A percentile compares a stretch with the other conserved stretches of the same genome.
phyloP scores from a whole-genome alignment of 2,329 filamentous ascomycete species.

The Trichophyton benhamiae region DNA sequence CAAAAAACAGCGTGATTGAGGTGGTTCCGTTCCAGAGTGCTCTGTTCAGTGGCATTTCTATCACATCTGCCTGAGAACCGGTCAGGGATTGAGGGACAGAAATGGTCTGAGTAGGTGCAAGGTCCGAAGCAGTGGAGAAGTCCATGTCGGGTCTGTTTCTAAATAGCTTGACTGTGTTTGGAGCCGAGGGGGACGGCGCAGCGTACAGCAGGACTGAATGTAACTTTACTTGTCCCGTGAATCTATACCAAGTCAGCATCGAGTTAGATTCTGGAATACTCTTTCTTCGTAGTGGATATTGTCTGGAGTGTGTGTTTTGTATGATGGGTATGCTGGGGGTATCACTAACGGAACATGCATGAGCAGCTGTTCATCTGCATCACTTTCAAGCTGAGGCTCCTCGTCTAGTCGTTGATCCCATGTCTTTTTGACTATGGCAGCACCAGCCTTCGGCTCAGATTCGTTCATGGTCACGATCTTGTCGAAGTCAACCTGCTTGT shows the following conservation, averaged over 20 bases:
- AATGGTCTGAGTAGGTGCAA: slow-evolving; percentile 60
- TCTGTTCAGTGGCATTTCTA: slow-evolving; percentile 80
- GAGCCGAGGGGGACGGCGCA: slow-evolving; percentile 56
- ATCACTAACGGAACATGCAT: slow-evolving; percentile 70
- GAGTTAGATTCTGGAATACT: no score
- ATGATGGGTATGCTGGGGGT: background rate
- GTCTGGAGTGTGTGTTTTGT: background rate
- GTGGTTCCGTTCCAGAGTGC: slow-evolving; percentile 80
- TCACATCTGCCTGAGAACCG: slow-evolving; percentile 47
- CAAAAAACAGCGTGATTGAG: slow-evolving; percentile 71
- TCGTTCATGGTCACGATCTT: slow-evolving; percentile 79
- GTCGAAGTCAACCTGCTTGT: slow-evolving; percentile 84
- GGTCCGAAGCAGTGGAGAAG: slow-evolving; percentile 61
- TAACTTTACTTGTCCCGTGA: slow-evolving; percentile 85
- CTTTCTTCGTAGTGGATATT: background rate
- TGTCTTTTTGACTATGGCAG: slow-evolving; percentile 72
- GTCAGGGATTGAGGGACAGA: slow-evolving; percentile 59
- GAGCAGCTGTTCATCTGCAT: slow-evolving; percentile 85
- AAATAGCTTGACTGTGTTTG: slow-evolving; percentile 74
- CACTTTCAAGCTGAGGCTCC: slow-evolving; percentile 67
- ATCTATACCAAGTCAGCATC: slow-evolving; percentile 40
- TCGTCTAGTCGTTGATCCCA: slow-evolving; percentile 67
- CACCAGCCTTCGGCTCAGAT: slow-evolving; percentile 52
- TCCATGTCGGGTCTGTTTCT: slow-evolving; percentile 79
- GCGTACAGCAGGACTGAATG: slow-evolving; percentile 80